A percentile compares a stretch with the other conserved stretches of the same genome.
Evolutionary conservation across 208 protist genomes (phyloP).

Genomic region (Crithidia fasciculata): DNA sequence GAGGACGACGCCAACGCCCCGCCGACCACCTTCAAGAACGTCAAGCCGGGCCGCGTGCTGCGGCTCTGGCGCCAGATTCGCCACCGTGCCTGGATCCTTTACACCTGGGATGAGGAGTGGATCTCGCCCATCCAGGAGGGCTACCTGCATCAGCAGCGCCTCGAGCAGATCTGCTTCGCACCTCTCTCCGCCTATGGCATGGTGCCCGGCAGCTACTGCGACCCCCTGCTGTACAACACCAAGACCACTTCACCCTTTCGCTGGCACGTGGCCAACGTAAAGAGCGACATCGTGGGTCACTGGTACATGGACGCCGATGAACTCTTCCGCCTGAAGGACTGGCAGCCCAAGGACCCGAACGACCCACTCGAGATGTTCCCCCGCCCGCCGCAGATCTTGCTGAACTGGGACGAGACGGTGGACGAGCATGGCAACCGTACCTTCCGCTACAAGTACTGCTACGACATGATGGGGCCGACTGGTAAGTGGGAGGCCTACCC

Average conservation of each 20-base stretch:
- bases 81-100: slow-evolving; percentile 82
- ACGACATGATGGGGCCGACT: slow-evolving; percentile 88
- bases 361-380: slow-evolving; percentile 92
- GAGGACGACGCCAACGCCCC: slow-evolving; percentile 83
- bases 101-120: slow-evolving; percentile 91
- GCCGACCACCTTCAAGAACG: slow-evolving; percentile 90
- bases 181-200: slow-evolving; percentile 89
- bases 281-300: slow-evolving; percentile 88
- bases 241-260: slow-evolving; percentile 91
- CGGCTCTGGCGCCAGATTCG: slow-evolving; percentile 88
- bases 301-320: slow-evolving; percentile 93
- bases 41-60: slow-evolving; percentile 81
- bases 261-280: slow-evolving; percentile 85
- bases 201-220: slow-evolving; percentile 90
- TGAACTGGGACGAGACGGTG: slow-evolving; percentile 89
- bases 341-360: slow-evolving; percentile 88
- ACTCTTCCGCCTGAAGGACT: slow-evolving; percentile 89
- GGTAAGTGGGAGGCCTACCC: slow-evolving; percentile 91
- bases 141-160: slow-evolving; percentile 87
- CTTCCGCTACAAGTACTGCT: slow-evolving; percentile 90
- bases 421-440: slow-evolving; percentile 92
- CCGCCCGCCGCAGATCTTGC: slow-evolving; percentile 78
- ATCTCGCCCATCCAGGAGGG: slow-evolving; percentile 72
- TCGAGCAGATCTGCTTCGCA: slow-evolving; percentile 91
- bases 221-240: slow-evolving; percentile 92